phyloP scores from a whole-genome alignment of 2,329 filamentous ascomycete genomes.

The Hymenoscyphus salicellus region DNA sequence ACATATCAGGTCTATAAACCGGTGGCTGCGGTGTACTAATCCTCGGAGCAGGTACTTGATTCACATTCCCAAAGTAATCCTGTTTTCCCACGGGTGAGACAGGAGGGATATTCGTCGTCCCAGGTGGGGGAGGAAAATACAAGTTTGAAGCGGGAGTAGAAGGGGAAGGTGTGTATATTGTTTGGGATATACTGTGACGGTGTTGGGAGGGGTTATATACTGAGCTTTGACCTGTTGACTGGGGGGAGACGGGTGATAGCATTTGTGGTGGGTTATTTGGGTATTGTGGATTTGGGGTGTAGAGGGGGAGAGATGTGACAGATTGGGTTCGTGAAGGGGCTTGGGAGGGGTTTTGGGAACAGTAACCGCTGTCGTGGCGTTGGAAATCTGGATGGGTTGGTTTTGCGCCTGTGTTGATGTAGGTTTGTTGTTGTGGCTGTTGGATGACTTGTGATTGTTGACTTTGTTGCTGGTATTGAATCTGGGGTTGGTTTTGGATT shows the following conservation, averaged over 20 bases:
- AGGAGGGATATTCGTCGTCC: background rate
- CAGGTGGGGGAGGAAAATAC: constrained; percentile 6
- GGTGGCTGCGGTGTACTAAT: constrained; percentile 1
- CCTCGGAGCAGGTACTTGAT: background rate
- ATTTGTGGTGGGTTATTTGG: background rate
- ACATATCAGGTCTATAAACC: background rate
- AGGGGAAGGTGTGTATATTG: background rate
- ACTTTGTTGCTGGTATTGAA: background rate
- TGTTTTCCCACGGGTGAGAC: background rate
- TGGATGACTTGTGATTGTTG: background rate
- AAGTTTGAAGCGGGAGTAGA: constrained; percentile 1
- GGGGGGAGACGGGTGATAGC: background rate
- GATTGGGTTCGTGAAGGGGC: background rate
- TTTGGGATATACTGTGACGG: background rate
- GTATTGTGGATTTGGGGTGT: background rate
- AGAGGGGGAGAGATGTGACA: background rate
- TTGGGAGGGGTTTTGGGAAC: background rate
- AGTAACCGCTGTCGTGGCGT: constrained; percentile 5
- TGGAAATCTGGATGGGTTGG: background rate
- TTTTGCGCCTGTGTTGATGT: background rate
- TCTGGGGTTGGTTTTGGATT: background rate
- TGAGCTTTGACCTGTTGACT: background rate
- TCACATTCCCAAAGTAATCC: constrained; percentile 1
- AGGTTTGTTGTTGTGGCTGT: background rate
- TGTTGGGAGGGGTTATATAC: constrained; percentile 5